Percentiles rank a stretch among this genome's conserved stretches.
phyloP scores from a whole-genome alignment of 2,329 filamentous ascomycete genomes.

The Venturia pyrina region DNA sequence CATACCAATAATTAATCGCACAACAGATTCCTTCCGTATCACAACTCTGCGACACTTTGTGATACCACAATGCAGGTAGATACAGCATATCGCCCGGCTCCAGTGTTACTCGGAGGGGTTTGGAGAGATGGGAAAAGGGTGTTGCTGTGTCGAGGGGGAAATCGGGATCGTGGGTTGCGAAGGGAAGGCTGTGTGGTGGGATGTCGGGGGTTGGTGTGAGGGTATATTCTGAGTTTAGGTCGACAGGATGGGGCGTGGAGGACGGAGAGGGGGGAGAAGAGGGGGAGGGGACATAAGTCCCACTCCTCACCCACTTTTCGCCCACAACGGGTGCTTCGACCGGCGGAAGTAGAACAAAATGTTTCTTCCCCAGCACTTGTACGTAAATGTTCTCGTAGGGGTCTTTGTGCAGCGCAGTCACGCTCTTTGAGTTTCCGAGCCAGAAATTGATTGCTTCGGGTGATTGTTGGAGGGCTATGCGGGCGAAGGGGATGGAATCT shows the following conservation, averaged over 20 bases:
- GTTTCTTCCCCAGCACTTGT: conserved; percentile 61
- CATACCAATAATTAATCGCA: conserved; percentile 79
- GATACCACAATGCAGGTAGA: conserved; percentile 74
- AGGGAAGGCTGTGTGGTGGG: conserved; percentile 45
- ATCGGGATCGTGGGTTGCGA: conserved; percentile 69
- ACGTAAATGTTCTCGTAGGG: conserved; percentile 82
- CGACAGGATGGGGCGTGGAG: no score
- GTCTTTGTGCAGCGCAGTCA: conserved; percentile 69
- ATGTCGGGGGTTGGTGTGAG: conserved; percentile 26
- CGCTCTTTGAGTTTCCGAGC: conserved; percentile 45
- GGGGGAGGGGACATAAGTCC: conserved; percentile 41
- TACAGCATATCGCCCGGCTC: conserved; percentile 72
- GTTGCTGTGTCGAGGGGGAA: conserved; percentile 40
- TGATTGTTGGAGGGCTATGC: conserved; percentile 53
- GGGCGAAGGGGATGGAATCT: conserved; percentile 57
- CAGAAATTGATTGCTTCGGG: conserved; percentile 68
- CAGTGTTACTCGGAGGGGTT: conserved; percentile 57
- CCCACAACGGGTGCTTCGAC: conserved; percentile 59
- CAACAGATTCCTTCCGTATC: conserved; percentile 61
- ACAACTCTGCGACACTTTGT: conserved; percentile 68
- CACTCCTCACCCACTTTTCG: conserved; percentile 48
- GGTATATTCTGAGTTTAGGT: conserved; percentile 11
- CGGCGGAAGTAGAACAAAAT: conserved; percentile 66
- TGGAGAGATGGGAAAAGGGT: conserved; percentile 48
- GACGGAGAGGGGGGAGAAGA: not conserved